Base-by-base conservation (phyloP, 2,329 filamentous ascomycete species). In the Arthroderma uncinatum region DNA sequence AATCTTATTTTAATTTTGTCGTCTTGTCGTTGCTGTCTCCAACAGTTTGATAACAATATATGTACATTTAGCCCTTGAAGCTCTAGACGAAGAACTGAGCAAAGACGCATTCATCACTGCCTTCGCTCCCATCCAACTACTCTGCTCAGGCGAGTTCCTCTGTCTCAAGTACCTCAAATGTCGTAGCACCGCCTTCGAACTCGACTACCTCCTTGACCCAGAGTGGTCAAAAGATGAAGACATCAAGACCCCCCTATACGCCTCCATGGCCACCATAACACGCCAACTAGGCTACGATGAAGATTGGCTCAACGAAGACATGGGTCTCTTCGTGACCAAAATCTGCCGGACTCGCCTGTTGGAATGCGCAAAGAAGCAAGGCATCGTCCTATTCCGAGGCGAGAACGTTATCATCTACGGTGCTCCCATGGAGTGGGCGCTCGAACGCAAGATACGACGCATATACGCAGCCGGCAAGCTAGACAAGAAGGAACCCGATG, bases 131-230 rank as follows among this genome's bases (percentile, higher is more conserved):
- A 69, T 71, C 47, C 64, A 61, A 50, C 56, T 70, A 12, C 63
- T 70, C 53, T 62, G 64, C 21, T 62, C 65, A 0, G 69, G 68
- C 2, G 67, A 67, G 0, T 70, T 68, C 57, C 62, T 70, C 16
- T 67, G 68, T 0, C 63, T 68, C 4, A 63, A 61, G 4, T 67
- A 65, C 44, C 61, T 70, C 25, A 63, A 64, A 23, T 67, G 66
- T 37, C 63, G 68, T n/a, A 61, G 68, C 14, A 67, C 63, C 40
- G 69, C 67, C 2, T 65, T 62, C 6, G 68, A 70, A 55, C 53
- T 70, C 39, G 66, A 71, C 56, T 71, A 66, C 54, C 58, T 70
- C 10, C 60, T 70, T 4, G 67, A 70, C 6, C 68, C 67, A 1
- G 62, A 70, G 56, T 70, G 63, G 61, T 65, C 65, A n/a, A 57